Evolutionary conservation across 805 yeast genomes (phyloP), one percentile per base, ranked within the genome.

Genomic region (Starmerella sp.): DNA sequence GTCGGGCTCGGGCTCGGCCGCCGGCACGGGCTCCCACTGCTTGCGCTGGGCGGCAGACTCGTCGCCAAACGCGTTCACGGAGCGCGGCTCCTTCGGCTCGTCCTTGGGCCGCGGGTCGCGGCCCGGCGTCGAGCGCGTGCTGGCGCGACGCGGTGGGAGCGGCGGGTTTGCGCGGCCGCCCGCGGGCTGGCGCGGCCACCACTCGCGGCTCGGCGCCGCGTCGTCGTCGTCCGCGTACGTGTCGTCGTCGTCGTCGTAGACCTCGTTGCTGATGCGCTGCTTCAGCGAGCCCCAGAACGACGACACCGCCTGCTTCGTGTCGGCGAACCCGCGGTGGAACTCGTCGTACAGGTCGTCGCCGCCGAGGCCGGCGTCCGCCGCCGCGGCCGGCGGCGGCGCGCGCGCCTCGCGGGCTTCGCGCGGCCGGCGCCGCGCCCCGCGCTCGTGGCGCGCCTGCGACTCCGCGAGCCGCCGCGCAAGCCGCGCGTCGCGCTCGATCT

Each of bases 401-500:
- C 41, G 34, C 17, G 29, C 15, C 7, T 15, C 36, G 5, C 14
- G 44, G 9, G 34, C 13, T 6, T 37, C 54, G 35, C 37, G 30
- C 13, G 30, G 30, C 39, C 11, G 35, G 22, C 35, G 44, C 39
- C 42, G 29, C n/a, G 14, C 6, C 6, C 28, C 10, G 34, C 28
- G 43, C n/a, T 17, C 39, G 14, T 50, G 44, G 11, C 34, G 46
- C 8, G 55, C n/a, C 39, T 58, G 56, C 29, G 52, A 58, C 35
- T 29, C 28, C 10, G 91, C 95, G 65, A 91, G 74, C 63, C 77
- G 75, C 59, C 93, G 79, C 1, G 97, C 97, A 61, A 89, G 74
- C 22, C 78, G 72, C 69, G 88, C 97, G 69, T 93, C 97, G 57
- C 81, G 83, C 54, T 73, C 76, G 52, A 78, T 59, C 66, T 81